Conservation (phyloP, 306 rosid species). For the Begonia loranthoides region DNA sequence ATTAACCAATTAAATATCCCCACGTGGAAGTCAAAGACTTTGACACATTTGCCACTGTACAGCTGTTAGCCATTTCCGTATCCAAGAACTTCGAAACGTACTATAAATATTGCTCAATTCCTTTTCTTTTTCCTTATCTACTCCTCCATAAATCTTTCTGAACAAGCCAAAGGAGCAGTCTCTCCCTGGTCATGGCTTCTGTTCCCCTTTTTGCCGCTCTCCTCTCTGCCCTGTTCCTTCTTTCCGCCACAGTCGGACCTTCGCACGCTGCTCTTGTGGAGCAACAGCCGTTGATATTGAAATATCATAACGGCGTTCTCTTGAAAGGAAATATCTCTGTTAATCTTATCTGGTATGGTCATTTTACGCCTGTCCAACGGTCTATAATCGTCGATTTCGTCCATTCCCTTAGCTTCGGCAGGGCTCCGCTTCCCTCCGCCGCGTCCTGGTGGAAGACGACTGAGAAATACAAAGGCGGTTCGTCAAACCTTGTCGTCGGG, state of each 20-base stretch:
- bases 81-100: not conserved
- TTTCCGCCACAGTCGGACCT: not conserved
- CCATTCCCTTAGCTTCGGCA: slow-evolving; percentile 25
- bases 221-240: slow-evolving; percentile 6
- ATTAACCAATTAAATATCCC: not conserved
- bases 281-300: slow-evolving; percentile 56
- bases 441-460: slow-evolving; percentile 85
- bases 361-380: slow-evolving; percentile 61
- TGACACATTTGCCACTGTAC: not conserved
- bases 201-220: slow-evolving; percentile 19
- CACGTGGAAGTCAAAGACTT: not conserved
- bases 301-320: slow-evolving; percentile 80
- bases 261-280: slow-evolving; percentile 33
- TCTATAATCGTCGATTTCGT: slow-evolving; percentile 67
- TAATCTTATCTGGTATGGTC: slow-evolving; percentile 78
- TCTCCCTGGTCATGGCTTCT: slow-evolving; percentile 12
- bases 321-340: slow-evolving; percentile 67
- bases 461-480: slow-evolving; percentile 48
- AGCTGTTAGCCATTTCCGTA: not conserved
- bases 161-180: not conserved
- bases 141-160: not conserved
- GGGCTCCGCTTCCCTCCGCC: slow-evolving; percentile 29
- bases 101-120: not conserved
- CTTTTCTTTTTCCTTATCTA: not conserved
- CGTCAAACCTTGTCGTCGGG: slow-evolving; percentile 50